Evolutionary conservation across 1,139 yeast species (phyloP), one percentile per base, ranked within the genome.

Genomic region (Pichia sp.): DNA sequence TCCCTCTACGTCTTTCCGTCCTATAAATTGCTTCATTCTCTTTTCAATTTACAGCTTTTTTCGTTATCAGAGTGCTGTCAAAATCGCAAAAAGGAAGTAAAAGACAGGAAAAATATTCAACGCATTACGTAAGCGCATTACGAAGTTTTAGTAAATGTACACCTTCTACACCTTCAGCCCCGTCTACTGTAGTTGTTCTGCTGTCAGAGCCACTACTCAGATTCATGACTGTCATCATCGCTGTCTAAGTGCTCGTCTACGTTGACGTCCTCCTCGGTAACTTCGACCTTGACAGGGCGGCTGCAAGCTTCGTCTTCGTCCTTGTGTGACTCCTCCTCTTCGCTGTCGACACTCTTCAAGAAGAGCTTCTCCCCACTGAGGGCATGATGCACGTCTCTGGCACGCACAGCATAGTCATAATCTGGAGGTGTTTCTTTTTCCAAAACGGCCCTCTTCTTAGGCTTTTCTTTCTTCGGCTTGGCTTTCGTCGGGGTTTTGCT

Each of bases 381-480:
- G 0, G 62, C 64, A 40, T 61, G 54, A 30, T 75, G 59, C 12
- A 78, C 61, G 41, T 63, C 67, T 58, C 71, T 68, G 31, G 83
- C 80, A 60, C 80, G 70, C 12, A 66, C 60, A 0, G 79, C 83
- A 56, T 72, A 75, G 36, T 73, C 74, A 37, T 65, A 62, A 41
- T 55, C 62, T 10, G 61, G 59, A 16, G 52, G 36, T 12, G 42
- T 28, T 12, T 41, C 49, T 18, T 46, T 36, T 4, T 37, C 19
- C 22, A 30, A 23, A n/a, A 41, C 44, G 44, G 60, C 48, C 36
- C 47, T 51, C 40, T 53, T 55, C 41, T 54, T 54, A 50, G 49
- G 18, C 46, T 55, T 48, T 30, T 52, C 50, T 43, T 59, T 58
- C 48, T 52, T 56, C 19, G 56, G 47, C 39, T 49, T 50, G 36